Evolutionary conservation across 2,329 filamentous ascomycete species (phyloP).

Genomic region (Helotiales sp.): DNA sequence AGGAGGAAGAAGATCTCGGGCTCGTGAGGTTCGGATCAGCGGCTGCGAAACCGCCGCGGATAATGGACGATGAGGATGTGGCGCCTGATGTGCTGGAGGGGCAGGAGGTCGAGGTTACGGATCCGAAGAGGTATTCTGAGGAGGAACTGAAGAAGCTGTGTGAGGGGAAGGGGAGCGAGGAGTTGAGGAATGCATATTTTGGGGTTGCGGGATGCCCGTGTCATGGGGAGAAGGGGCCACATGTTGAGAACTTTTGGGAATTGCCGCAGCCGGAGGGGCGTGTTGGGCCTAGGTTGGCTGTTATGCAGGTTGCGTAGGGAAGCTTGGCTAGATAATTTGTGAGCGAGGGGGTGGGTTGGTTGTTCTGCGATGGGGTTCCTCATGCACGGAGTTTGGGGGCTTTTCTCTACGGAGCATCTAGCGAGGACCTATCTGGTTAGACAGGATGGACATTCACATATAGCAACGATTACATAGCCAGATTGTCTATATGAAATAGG

Average conservation of each 20-base stretch:
- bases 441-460: slow-evolving; percentile 2
- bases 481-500: background rate
- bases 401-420: background rate
- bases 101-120: slow-evolving; percentile 13
- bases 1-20: slow-evolving; percentile 27
- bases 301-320: slow-evolving; percentile 21
- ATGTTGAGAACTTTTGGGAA: slow-evolving; percentile 32
- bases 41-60: slow-evolving; percentile 29
- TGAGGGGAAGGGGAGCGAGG: slow-evolving; percentile 19
- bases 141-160: slow-evolving; percentile 31
- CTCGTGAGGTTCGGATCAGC: slow-evolving; percentile 30
- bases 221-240: slow-evolving; percentile 28
- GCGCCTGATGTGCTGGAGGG: slow-evolving; percentile 14
- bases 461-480: background rate
- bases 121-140: slow-evolving; percentile 16
- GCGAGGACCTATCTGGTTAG: background rate
- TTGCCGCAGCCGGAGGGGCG: slow-evolving; percentile 22
- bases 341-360: background rate
- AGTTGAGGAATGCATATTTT: slow-evolving; percentile 29
- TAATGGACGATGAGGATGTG: slow-evolving; percentile 27
- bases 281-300: slow-evolving; percentile 18
- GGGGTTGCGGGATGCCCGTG: slow-evolving; percentile 31
- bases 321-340: too few species aligned
- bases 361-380: background rate
- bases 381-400: background rate